Base-by-base conservation (phyloP, 2,329 filamentous ascomycete genomes). In the Aspergillus flavus region DNA sequence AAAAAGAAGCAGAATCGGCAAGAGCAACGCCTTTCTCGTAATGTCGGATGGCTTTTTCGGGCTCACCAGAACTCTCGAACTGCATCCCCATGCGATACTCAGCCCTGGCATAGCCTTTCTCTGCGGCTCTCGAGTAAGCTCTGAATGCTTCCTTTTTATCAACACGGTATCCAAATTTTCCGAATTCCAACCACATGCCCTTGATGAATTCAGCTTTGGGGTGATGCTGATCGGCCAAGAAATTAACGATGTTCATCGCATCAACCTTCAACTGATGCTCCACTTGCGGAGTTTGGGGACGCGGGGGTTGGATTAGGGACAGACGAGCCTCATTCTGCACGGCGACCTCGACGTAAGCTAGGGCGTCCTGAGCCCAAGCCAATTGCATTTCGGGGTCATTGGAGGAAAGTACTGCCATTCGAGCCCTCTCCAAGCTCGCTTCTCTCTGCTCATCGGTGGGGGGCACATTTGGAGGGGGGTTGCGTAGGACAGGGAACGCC, bases 1-100 rank as follows among this genome's bases (percentile, higher is more conserved):
- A 91, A 74, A 88, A 90, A 6, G 93, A 94, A 4, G 95, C 95
- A 19, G 95, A 97, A 79, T 99, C 95, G 28, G 89, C 89, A 69
- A 89, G 82, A 57, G 88, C 86, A 57, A 95, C 89, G 57, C 95
- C 95, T 55, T 87, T 86, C 68, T 93, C 88, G 79, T 98, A 99
- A 78, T 98, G 94, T 72, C 90, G 89, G 73, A 97, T 89, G 6
- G 95, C 95, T 77, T 96, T 97, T 66, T 89, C 86, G 64, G 93
- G 90, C 73, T 99, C 94, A 74, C 96, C 96, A 5, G 93, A 94
- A 76, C 91, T 93, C 80, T 99, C 95, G 76, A 94, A 98, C 62
- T 97, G 91, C 94, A 98, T 99, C 66, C 95, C 95, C 81, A 99
- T 96, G 54, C 95, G 89, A 78, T 99, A 99, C 78, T 98, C 93